Evolutionary conservation across 2,329 filamentous ascomycete species (phyloP).

Genomic region (Claviceps quebecensis): DNA sequence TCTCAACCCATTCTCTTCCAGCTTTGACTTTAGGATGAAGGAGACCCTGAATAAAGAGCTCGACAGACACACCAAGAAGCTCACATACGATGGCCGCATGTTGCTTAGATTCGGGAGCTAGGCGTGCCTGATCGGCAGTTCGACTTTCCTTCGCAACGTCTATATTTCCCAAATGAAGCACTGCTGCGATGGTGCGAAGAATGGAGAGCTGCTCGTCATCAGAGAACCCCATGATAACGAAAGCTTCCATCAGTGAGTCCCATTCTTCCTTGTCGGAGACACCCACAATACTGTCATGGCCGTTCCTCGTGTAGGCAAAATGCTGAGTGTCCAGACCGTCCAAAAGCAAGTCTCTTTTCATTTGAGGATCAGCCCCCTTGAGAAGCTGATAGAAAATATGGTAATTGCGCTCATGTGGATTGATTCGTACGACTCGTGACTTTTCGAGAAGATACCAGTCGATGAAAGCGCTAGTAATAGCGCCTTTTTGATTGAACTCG

Average conservation of each 20-base stretch:
- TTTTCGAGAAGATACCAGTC: slow-evolving; percentile 98
- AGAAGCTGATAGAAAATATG: slow-evolving; percentile 95
- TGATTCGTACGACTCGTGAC: slow-evolving; percentile 86
- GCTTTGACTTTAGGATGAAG: slow-evolving; percentile 91
- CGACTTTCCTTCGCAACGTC: slow-evolving; percentile 81
- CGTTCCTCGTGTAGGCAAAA: slow-evolving; percentile 82
- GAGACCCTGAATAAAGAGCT: slow-evolving; percentile 76
- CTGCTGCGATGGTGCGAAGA: slow-evolving; percentile 74
- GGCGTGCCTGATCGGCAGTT: slow-evolving; percentile 75
- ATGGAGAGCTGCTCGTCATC: slow-evolving; percentile 73
- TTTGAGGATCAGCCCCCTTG: slow-evolving; percentile 59
- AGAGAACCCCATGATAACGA: slow-evolving; percentile 85
- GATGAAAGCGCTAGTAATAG: slow-evolving; percentile 91
- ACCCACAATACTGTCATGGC: slow-evolving; percentile 81
- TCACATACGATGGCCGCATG: slow-evolving; percentile 68
- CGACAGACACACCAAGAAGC: slow-evolving; percentile 69
- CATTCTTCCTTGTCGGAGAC: slow-evolving; percentile 87
- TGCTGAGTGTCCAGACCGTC: slow-evolving; percentile 64
- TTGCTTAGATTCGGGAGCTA: slow-evolving; percentile 60
- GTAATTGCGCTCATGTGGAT: slow-evolving; percentile 82
- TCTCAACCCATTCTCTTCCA: slow-evolving; percentile 95
- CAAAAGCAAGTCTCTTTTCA: slow-evolving; percentile 67
- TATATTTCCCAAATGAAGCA: slow-evolving; percentile 88
- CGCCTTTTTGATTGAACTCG: slow-evolving; percentile 75
- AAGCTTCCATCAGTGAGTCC: slow-evolving; percentile 80